phyloP scores from a whole-genome alignment of 169 alveolate species.

The Plasmodium vivax region DNA sequence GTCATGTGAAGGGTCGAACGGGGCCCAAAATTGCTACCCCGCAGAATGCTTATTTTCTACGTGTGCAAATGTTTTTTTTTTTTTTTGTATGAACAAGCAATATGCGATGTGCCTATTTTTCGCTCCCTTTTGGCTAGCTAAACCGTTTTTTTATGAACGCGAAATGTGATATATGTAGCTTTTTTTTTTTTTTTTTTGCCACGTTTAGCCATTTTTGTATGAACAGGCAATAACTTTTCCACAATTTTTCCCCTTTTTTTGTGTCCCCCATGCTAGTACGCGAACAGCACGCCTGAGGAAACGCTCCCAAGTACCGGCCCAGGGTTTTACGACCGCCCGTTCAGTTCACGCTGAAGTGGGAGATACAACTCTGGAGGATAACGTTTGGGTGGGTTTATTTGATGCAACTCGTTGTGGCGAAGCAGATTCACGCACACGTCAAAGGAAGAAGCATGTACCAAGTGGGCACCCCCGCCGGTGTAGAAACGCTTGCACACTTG shows the following conservation, averaged over 20 bases:
- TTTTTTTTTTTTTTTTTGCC: neutral
- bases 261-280: neutral
- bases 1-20: neutral
- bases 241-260: neutral
- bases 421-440: neutral
- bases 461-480: neutral
- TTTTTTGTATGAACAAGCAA: neutral
- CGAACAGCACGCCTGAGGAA: neutral
- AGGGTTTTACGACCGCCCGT: neutral
- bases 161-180: neutral
- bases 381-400: neutral
- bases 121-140: neutral
- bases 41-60: neutral
- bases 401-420: neutral
- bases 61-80: neutral
- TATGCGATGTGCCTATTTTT: neutral
- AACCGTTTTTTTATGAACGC: neutral
- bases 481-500: neutral
- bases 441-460: neutral
- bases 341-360: neutral
- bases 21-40: neutral
- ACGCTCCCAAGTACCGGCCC: neutral
- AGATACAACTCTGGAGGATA: neutral
- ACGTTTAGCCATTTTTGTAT: neutral
- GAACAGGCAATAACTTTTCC: neutral